phyloP scores from a whole-genome alignment of 2,329 filamentous ascomycete species.

The Lecanicillium sp. region DNA sequence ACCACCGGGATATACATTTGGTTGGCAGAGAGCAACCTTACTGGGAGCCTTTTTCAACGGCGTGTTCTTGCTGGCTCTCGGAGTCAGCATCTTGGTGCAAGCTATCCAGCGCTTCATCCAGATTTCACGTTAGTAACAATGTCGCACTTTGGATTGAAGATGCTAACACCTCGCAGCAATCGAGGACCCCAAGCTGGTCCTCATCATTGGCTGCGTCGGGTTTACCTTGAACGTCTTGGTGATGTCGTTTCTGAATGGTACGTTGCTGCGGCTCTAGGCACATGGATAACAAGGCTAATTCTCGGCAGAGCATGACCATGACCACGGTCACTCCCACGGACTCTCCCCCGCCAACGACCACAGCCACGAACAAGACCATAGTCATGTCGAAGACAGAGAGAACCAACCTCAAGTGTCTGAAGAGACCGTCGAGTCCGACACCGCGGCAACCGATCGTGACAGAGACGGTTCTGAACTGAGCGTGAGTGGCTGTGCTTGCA shows the following conservation, averaged over 20 bases:
- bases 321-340: slow-evolving; percentile 29
- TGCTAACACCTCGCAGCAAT: slow-evolving; percentile 40
- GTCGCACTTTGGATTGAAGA: neutral
- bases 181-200: slow-evolving; percentile 57
- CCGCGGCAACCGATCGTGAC: neutral
- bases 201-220: slow-evolving; percentile 65
- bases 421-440: slow-evolving; percentile 6
- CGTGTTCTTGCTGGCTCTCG: slow-evolving; percentile 64
- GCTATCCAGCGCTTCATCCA: slow-evolving; percentile 64
- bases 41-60: slow-evolving; percentile 78
- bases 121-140: slow-evolving; percentile 39
- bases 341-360: slow-evolving; percentile 15
- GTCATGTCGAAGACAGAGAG: slow-evolving; percentile 10
- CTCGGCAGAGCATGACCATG: slow-evolving; percentile 30
- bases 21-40: slow-evolving; percentile 70
- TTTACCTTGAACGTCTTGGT: slow-evolving; percentile 62
- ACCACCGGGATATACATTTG: slow-evolving; percentile 53
- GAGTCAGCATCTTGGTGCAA: slow-evolving; percentile 66
- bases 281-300: neutral
- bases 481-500: neutral
- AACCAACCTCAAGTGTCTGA: neutral
- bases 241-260: slow-evolving; percentile 59
- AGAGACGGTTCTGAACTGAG: neutral
- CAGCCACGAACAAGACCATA: slow-evolving; percentile 13
- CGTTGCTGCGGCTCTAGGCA: slow-evolving; percentile 12